Evolutionary conservation across 768 basidiomycete species (phyloP).

Genomic region (Agaricus sinodeliciosus): DNA sequence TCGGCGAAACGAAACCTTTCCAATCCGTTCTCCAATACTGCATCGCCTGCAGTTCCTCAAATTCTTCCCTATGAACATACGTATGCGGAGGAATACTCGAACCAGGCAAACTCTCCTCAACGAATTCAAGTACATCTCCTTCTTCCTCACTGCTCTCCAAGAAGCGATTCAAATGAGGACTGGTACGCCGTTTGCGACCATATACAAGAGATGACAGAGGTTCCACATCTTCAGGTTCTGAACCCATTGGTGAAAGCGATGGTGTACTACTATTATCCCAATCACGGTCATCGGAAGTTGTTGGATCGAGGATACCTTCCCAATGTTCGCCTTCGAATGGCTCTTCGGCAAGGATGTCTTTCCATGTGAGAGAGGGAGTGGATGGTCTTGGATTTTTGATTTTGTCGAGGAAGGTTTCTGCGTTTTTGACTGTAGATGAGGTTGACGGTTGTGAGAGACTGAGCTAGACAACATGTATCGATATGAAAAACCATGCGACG

Average conservation of each 20-base stretch:
- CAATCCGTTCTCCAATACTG: slow-evolving; percentile 77
- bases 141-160: background rate
- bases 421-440: slow-evolving; percentile 40
- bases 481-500: too few species aligned
- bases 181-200: slow-evolving; percentile 8
- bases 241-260: slow-evolving; percentile 60
- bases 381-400: slow-evolving; percentile 37
- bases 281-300: slow-evolving; percentile 36
- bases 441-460: slow-evolving; percentile 50
- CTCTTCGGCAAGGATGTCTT: slow-evolving; percentile 73
- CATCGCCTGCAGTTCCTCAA: slow-evolving; percentile 54
- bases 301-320: slow-evolving; percentile 46
- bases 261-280: slow-evolving; percentile 60
- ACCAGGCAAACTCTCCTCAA: background rate
- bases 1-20: slow-evolving; percentile 38
- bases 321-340: slow-evolving; percentile 85
- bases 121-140: background rate
- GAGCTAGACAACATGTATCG: slow-evolving; percentile 32
- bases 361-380: slow-evolving; percentile 56
- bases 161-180: background rate
- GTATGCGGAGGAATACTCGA: slow-evolving; percentile 21
- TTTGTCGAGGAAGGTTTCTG: slow-evolving; percentile 44
- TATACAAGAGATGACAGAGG: slow-evolving; percentile 23
- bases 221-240: slow-evolving; percentile 40
- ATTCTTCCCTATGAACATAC: slow-evolving; percentile 40